Evolutionary conservation across 1,284 basidiomycete genomes (phyloP), one percentile per base, ranked within the genome.

Genomic region (Hypsizygus ulmarius): DNA sequence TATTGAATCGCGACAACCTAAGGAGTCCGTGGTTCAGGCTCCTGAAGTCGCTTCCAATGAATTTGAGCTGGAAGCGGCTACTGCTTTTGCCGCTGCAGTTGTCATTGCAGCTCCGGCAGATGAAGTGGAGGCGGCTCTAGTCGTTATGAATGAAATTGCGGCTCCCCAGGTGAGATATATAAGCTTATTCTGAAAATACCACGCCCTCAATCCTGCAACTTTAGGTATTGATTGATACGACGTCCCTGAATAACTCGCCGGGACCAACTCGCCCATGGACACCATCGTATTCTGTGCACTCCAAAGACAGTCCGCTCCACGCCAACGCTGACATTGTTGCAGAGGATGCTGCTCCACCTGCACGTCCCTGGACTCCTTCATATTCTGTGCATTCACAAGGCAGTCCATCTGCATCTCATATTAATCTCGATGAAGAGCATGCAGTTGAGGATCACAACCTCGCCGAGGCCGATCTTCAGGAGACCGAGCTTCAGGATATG

Each of bases 241-340:
- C 55, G 8, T 48, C 44, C 14, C 46, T 51, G 1, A 36, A 54
- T n/a, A 47, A 42, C 14, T 15, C 53, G 1, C 7, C 34, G 10
- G 46, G 50, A 28, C 32, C 54, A n/a, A 30, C 57, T 14, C 52
- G 57, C 12, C 53, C 61, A 18, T 64, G 61, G 62, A 64, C 62
- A 35, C 60, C 64, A 30, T 65, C 62, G 11, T 64, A 65, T 39
- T 63, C 62, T 10, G 62, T 65, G 2, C 64, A 65, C 27, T 61
- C 57, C 18, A 61, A 64, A 40, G 62, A 63, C 18, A 65, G 61
- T 37, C 62, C 62, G 30, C 49, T 56, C 5, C 44, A 39, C 8
- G 34, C 15, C 35, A 42, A 43, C 16, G 25, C 21, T 27, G 47
- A 46, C 28, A 35, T 54, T 38, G 43, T 25, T 19, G 51, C 53